Base-by-base conservation (phyloP, 108 stramenopile species). In the Licmophora abbreviata region DNA sequence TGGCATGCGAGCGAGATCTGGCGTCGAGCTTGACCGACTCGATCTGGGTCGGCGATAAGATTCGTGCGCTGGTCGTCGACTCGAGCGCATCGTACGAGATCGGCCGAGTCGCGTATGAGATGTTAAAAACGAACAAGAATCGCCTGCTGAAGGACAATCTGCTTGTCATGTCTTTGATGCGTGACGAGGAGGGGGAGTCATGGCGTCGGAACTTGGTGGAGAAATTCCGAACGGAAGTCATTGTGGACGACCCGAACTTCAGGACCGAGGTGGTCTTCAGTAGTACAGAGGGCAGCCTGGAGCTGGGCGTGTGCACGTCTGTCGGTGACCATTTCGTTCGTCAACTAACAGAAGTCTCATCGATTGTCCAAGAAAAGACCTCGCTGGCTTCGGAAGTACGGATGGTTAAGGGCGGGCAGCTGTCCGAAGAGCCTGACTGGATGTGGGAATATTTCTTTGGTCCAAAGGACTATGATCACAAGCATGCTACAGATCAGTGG, bases 401-500 rank as follows among this genome's bases (percentile, higher is more conserved):
- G 9, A 46, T 59, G 23, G 41, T 66, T 29, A n/a, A 28, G n/a
- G 64, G 64, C 3, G 64, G 49, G 14, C 25, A n/a, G n/a, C n/a
- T n/a, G n/a, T n/a, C n/a, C n/a, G n/a, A n/a, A n/a, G n/a, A n/a
- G n/a, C n/a, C n/a, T n/a, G n/a, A n/a, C n/a, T 44, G 43, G 43
- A 44, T 21, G 15, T 34, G 33, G 7, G 33, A 31, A 4, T 11
- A 27, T 0, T 41, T 41, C 12, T 71, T 59, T 24, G 31, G 43
- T 27, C 59, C 59, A 26, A 40, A 46, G 14, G 79, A 73, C 27
- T 88, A 83, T 40, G 72, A 88, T 30, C 74, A 66, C 35, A 52
- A 44, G 3, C 66, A 66, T 6, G 61, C 71, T 10, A 27, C 75
- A 42, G 56, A 68, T 31, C 86, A 88, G 52, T 82, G 64, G 49